phyloP scores from a whole-genome alignment of 1,284 basidiomycete genomes.

The Moniliella sp. region DNA sequence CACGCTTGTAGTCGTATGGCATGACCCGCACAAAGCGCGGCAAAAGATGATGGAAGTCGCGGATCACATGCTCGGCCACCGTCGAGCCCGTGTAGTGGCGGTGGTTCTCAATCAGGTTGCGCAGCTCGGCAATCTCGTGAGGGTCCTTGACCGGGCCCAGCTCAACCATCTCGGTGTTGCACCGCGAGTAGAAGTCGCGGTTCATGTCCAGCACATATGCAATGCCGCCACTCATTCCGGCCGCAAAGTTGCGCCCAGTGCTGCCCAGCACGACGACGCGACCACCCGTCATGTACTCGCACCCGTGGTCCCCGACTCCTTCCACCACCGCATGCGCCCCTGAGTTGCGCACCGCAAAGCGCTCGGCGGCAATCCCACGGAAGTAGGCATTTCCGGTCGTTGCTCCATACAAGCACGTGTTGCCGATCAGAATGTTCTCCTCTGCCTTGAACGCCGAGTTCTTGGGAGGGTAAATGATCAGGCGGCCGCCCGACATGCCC shows the following conservation, averaged over 20 bases:
- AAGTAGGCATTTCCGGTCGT: slow-evolving; percentile 23
- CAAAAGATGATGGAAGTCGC: slow-evolving; percentile 26
- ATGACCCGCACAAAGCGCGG: slow-evolving; percentile 29
- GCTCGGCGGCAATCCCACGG: slow-evolving; percentile 23
- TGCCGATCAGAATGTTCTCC: slow-evolving; percentile 25
- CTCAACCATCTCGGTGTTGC: slow-evolving; percentile 29
- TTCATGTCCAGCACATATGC: slow-evolving; percentile 29
- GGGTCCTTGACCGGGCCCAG: slow-evolving; percentile 23
- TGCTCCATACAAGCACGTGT: slow-evolving; percentile 18
- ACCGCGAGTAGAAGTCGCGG: slow-evolving; percentile 21
- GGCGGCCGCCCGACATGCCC: slow-evolving; percentile 17
- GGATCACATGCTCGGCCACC: slow-evolving; percentile 23
- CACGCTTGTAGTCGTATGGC: slow-evolving; percentile 29
- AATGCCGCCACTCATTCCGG: slow-evolving; percentile 25
- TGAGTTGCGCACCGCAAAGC: slow-evolving; percentile 30
- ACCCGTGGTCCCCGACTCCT: slow-evolving; percentile 21
- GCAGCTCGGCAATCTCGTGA: slow-evolving; percentile 27
- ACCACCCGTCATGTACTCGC: slow-evolving; percentile 25
- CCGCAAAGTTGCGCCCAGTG: slow-evolving; percentile 20
- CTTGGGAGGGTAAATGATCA: slow-evolving; percentile 28
- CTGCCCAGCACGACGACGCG: slow-evolving; percentile 17
- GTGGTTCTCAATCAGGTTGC: slow-evolving; percentile 30
- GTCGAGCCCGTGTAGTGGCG: slow-evolving; percentile 28
- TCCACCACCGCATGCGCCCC: slow-evolving; percentile 28
- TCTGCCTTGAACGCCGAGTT: slow-evolving; percentile 25